Evolutionary conservation across 129 eudicot genomes (phyloP).

Genomic region (Deinandra increscens): DNA sequence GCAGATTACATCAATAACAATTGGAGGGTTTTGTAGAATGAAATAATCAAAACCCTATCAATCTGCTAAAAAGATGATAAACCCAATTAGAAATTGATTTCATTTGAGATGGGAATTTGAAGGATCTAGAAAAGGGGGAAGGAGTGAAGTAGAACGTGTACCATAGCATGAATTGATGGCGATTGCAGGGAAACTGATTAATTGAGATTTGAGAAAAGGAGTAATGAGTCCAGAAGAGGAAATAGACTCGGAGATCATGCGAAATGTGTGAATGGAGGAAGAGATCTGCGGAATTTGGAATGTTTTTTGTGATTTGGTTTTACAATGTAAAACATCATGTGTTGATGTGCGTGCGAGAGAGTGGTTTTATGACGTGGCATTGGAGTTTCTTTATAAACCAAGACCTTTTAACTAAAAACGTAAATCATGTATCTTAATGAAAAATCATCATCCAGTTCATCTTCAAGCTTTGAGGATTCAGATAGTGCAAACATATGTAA

Average conservation of each 20-base stretch:
- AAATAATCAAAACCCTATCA: not conserved
- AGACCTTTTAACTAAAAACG: too few relatives aligned
- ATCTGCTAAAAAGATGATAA: constrained; percentile 11
- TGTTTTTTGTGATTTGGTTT: constrained; percentile 15
- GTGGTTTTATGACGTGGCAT: not conserved
- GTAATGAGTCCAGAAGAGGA: too few relatives aligned
- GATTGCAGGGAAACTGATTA: too few relatives aligned
- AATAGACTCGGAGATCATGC: constrained; percentile 9
- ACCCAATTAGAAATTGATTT: constrained; percentile 6
- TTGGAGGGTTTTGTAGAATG: not conserved
- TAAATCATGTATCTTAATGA: too few relatives aligned
- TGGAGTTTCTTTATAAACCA: not conserved
- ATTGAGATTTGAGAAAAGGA: too few relatives aligned
- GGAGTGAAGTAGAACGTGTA: too few relatives aligned
- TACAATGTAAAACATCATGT: not conserved
- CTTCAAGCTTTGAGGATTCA: too few relatives aligned
- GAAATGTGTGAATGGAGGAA: constrained; percentile 20
- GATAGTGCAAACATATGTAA: too few relatives aligned
- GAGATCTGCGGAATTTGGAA: constrained; percentile 17
- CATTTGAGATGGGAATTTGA: not conserved
- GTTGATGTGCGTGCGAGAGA: not conserved
- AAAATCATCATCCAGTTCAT: too few relatives aligned
- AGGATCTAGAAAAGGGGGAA: too few relatives aligned
- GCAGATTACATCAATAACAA: not conserved
- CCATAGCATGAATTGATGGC: too few relatives aligned